Evolutionary conservation across 2,329 filamentous ascomycete species (phyloP), one percentile per base, ranked within the genome.

Genomic region (Epichloe festucae): DNA sequence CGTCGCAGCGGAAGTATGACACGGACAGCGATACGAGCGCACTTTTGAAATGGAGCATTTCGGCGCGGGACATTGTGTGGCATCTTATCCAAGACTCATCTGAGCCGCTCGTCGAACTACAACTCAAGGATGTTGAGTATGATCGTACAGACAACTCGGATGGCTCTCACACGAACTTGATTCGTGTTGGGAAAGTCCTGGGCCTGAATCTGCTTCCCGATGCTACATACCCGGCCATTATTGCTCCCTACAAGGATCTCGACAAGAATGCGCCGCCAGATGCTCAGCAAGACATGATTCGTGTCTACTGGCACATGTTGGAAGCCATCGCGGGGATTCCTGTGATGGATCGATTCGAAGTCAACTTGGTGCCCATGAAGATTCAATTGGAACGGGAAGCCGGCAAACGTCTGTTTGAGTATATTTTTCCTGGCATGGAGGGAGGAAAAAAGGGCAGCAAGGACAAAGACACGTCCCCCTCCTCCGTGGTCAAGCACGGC

Each of bases 261-360:
- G 77, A 81, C 65, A 68, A 79, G 65, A 63, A 73, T 57, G 60
- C 72, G 64, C 57, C 56, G 23, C 55, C 56, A 15, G 60, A 64
- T 46, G 73, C 15, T 7, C 46, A 85, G 55, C 77, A 78, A 45
- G 88, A 89, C 62, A 97, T 97, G 85, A 78, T 98, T 49, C 82
- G 85, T 36, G 87, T 99, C 12, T 93, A 95, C 64, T 98, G 94
- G 89, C 84, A 96, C 64, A 96, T 96, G 89, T 77, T 98, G 4
- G 93, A 98, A 69, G 90, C 93, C 7, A 96, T 98, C 65, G 93
- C 91, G 39, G 93, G 93, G 47, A 98, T 98, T 55, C 89, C 91
- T 0, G 90, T 98, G 35, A 88, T 98, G 75, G 91, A 97, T 59
- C 87, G 94, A 61, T 98, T 98, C 62, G 90, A 97, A 66, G 87